phyloP scores from a whole-genome alignment of 345 rosid genomes.

The Balakata baccata region DNA sequence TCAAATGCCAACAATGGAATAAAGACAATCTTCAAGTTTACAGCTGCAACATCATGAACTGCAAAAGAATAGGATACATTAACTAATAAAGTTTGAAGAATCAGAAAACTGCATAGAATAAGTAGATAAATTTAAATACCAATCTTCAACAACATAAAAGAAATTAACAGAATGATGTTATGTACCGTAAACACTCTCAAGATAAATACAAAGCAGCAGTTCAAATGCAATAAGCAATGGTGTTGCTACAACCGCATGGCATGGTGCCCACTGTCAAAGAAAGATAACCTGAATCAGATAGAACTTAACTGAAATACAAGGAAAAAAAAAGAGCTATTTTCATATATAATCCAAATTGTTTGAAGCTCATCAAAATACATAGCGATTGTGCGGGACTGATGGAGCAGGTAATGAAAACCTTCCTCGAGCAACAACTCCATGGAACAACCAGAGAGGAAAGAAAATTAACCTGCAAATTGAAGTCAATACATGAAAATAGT shows the following conservation, averaged over 20 bases:
- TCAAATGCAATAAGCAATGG: conserved; percentile 94
- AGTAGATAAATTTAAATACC: not conserved
- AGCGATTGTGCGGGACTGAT: conserved; percentile 79
- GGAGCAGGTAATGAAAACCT: conserved; percentile 99
- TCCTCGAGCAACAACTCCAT: conserved; percentile 90
- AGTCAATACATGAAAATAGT: conserved; percentile 13
- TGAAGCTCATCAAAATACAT: conserved; percentile 44
- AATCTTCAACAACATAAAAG: conserved; percentile 8
- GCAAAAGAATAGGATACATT: conserved; percentile 17
- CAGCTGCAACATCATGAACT: conserved; percentile 56
- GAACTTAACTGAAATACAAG: not conserved
- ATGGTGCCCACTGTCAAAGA: conserved; percentile 94
- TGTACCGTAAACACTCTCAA: conserved; percentile 75
- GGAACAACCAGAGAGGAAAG: conserved; percentile 88
- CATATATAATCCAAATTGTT: not conserved
- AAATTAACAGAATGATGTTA: conserved; percentile 8
- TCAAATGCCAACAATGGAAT: conserved; percentile 80
- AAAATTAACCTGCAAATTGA: conserved; percentile 60
- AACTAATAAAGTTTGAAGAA: conserved; percentile 9
- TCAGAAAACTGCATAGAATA: not conserved
- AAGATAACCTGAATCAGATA: conserved; percentile 18
- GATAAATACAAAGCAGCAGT: conserved; percentile 90
- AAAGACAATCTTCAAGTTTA: conserved; percentile 86
- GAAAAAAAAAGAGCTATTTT: not conserved
- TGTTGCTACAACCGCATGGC: conserved; percentile 89